Evolutionary conservation across 768 basidiomycete species (phyloP), one percentile per base, ranked within the genome.

Genomic region (Hericium alpestre): DNA sequence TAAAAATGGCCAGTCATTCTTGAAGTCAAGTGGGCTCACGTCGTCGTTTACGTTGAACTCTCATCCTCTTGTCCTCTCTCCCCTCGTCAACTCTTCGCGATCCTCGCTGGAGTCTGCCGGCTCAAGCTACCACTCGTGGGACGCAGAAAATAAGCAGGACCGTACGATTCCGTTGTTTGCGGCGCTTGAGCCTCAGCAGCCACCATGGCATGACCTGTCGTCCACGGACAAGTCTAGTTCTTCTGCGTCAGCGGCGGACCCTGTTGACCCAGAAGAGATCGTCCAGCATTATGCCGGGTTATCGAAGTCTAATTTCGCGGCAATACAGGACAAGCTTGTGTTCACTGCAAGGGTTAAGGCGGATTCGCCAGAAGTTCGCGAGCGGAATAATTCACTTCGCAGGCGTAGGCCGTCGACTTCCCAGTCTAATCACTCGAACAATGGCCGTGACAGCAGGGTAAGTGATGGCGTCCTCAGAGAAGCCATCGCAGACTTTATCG

Each of bases 111-210:
- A 84, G 58, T 90, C 89, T 10, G 78, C 76, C 38, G 88, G 90
- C 15, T 93, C 90, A 2, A 92, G 90, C 69, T 92, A 88, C 67
- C 89, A 91, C 66, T 89, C 89, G 4, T 83, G 78, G 79, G 86
- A 89, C 56, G 82, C 72, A 20, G 81, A 70, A 51, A 70, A 83
- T 58, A 72, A 71, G 61, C 78, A 79, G 57, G 81, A 85, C 59
- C 74, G 74, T 48, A 67, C 76, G 51, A 68, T 79, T 54, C 76
- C 73, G 49, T 63, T 87, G 22, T 82, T 90, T 66, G 74, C 69
- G 38, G 78, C 80, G 53, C 66, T 72, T 9, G 80, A 80, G 50
- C 66, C 74, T 23, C 73, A 74, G 51, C 77, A 76, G 38, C 71
- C 78, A 37, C 72, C 76, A 2, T 90, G 86, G 87, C 83, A 85